Evolutionary conservation across 2,329 filamentous ascomycete species (phyloP).

Genomic region (Epichloe typhina): DNA sequence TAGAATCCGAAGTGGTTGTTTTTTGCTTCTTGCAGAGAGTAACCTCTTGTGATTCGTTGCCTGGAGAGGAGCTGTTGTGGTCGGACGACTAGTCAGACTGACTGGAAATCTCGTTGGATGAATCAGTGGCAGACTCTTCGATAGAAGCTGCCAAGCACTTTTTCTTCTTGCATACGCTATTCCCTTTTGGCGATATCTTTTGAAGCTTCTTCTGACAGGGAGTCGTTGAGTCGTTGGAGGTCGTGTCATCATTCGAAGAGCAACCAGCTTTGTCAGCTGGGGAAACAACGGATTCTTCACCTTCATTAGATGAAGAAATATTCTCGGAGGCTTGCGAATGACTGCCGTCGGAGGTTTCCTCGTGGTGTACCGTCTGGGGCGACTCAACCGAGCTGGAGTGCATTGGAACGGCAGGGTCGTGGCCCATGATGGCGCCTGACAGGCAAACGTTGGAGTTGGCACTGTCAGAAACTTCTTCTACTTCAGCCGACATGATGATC

Average conservation of each 20-base stretch:
- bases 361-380: neutral
- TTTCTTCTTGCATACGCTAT: neutral
- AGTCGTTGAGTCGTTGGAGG: neutral
- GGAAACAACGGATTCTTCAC: neutral
- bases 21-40: neutral
- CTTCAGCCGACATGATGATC: no score
- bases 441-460: neutral
- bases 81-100: conserved; percentile 1
- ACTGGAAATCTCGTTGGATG: neutral
- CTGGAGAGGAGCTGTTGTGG: neutral
- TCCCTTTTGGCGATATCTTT: neutral
- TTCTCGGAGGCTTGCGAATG: neutral
- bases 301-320: no score
- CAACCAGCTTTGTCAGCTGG: neutral
- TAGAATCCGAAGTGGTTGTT: neutral
- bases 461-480: neutral
- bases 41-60: neutral
- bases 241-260: neutral
- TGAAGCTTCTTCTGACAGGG: neutral
- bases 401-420: neutral
- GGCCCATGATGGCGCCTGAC: neutral
- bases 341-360: neutral
- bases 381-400: neutral
- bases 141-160: neutral
- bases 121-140: neutral